Evolutionary conservation across 441 rosid genomes (phyloP), one percentile per base, ranked within the genome.

Genomic region (Aleurites moluccanus): DNA sequence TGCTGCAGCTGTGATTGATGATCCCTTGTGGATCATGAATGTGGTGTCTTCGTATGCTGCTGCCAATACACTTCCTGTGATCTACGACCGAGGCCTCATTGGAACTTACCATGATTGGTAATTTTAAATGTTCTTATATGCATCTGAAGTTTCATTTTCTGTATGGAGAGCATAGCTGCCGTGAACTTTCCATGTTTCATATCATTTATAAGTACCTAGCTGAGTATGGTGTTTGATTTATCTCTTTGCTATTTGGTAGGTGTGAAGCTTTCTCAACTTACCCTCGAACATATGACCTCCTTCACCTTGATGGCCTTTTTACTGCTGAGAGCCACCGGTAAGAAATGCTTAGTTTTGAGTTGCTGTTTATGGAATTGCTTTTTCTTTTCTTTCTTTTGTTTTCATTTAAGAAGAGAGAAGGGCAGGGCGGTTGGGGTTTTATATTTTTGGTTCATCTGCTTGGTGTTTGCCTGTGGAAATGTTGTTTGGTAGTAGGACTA

Each of bases 231-330:
- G 13, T 45, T 72, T 23, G 44, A 56, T 53, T 62, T 7, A 64
- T 55, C 40, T 74, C 47, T 69, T 35, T 64, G 59, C 53, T 74
- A 38, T 78, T 72, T 84, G 57, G 25, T 75, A 96, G 99, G 99
- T 96, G 99, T 75, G 99, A 96, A 78, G 96, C 97, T 50, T 93
- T 96, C 83, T 96, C 99, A 10, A 93, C 99, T 0, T 96, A 96
- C 82, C 98, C 99, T 73, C 86, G 99, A 69, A 93, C 98, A 13
- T 96, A 96, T 66, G 98, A 96, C 81, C 92, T 96, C 64, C 97
- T 93, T 67, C 99, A 96, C 83, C 88, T 96, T 18, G 97, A 92
- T 77, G 95, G 97, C 38, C 86, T 93, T 64, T 90, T 93, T 68
- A 96, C 95, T 55, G 83, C 91, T 16, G 99, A 95, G 80, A 90